phyloP scores from a whole-genome alignment of 1,284 basidiomycete genomes.

The Ganoderma sinense region DNA sequence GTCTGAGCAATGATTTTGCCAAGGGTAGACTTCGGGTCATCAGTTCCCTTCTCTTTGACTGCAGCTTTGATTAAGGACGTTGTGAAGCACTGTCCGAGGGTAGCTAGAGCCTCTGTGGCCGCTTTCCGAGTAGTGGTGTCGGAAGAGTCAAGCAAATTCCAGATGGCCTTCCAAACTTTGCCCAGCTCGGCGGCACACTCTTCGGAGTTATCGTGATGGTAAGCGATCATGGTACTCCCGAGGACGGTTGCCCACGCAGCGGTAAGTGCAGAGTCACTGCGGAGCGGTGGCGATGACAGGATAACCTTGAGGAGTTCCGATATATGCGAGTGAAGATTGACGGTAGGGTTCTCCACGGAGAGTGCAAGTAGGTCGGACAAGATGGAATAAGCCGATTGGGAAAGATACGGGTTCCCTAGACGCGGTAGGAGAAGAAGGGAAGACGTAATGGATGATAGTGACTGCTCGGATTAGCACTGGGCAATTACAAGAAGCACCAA shows the following conservation, averaged over 20 bases:
- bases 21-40: conserved; percentile 64
- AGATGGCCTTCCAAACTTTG: conserved; percentile 81
- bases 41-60: conserved; percentile 47
- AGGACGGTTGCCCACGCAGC: conserved; percentile 81
- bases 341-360: conserved; percentile 55
- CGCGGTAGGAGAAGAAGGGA: conserved; percentile 82
- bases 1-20: conserved; percentile 69
- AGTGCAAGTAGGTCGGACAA: conserved; percentile 78
- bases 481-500: conserved; percentile 19
- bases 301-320: conserved; percentile 79
- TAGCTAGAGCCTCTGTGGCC: conserved; percentile 68
- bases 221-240: conserved; percentile 73
- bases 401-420: conserved; percentile 85
- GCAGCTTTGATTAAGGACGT: conserved; percentile 65
- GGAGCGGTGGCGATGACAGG: conserved; percentile 76
- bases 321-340: conserved; percentile 60
- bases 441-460: conserved; percentile 72
- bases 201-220: conserved; percentile 55
- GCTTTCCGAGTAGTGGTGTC: conserved; percentile 66
- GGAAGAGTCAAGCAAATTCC: conserved; percentile 75
- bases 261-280: conserved; percentile 64
- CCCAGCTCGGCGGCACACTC: conserved; percentile 61
- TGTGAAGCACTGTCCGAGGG: conserved; percentile 76
- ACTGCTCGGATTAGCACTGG: conserved; percentile 50
- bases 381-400: conserved; percentile 83